A percentile compares a stretch with the other conserved stretches of the same genome.
These are phyloP conservation scores for Kappamyces sp. DNA, from an alignment of 192 early-diverging fungal species.

Conservation along the genomic window DNA sequence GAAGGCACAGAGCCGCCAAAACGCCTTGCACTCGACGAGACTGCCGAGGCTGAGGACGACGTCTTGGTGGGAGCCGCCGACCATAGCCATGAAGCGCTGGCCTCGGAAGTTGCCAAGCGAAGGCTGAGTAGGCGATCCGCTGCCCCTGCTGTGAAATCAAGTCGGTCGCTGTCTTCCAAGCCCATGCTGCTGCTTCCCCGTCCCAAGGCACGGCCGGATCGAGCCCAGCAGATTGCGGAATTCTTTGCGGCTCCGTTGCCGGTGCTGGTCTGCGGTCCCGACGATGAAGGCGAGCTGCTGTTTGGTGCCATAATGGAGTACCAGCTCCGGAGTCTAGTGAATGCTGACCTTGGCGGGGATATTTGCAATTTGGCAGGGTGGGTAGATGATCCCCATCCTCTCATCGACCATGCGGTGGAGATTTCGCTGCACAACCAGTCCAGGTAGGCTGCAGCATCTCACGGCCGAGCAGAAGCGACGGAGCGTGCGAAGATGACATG, in stretches of 20 bases:
- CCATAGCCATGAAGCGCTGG: no score
- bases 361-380: constrained; percentile 7
- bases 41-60: no score
- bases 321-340: constrained; percentile 13
- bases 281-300: constrained; percentile 14
- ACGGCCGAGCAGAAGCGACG: neutral
- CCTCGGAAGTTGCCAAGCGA: no score
- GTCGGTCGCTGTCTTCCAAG: no score
- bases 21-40: no score
- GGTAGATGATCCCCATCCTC: neutral
- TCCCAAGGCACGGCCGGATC: constrained; percentile 1
- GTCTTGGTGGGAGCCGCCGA: no score
- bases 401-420: constrained; percentile 1
- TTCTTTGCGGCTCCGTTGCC: constrained; percentile 20
- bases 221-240: constrained; percentile 9
- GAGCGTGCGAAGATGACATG: neutral
- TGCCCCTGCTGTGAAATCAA: no score
- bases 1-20: no score
- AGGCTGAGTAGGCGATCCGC: no score
- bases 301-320: constrained; percentile 19
- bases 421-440: neutral
- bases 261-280: constrained; percentile 14
- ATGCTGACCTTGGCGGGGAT: constrained; percentile 4
- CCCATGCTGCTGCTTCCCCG: no score
- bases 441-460: neutral